Evolutionary conservation across 805 yeast genomes (phyloP).

Genomic region (Pichia pseudocactophila): DNA sequence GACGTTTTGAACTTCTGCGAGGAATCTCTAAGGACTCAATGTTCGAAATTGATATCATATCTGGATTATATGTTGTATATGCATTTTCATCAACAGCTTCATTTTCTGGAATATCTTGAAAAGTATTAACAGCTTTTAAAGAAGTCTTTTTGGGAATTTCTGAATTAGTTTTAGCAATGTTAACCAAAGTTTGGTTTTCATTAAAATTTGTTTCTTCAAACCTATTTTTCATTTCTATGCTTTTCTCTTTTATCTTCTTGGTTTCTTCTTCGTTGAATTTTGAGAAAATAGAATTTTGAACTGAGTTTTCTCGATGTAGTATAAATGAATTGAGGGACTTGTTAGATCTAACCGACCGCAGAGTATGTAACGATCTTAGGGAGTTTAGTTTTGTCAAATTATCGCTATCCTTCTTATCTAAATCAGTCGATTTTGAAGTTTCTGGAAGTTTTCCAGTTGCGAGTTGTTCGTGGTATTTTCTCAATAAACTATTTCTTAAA

Average conservation of each 20-base stretch:
- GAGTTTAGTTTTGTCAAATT: too few species aligned
- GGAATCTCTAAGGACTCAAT: constrained; percentile 8
- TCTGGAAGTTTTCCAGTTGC: constrained; percentile 2
- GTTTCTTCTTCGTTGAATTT: background rate
- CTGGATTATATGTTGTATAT: too few species aligned
- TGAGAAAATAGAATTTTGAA: too few species aligned
- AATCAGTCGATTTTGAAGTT: background rate
- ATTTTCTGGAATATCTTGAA: too few species aligned
- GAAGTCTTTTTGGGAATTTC: too few species aligned
- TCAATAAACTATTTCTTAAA: constrained; percentile 4
- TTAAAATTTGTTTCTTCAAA: too few species aligned
- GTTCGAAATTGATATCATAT: background rate
- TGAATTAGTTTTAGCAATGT: too few species aligned
- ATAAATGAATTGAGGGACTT: background rate
- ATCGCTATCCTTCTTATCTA: background rate
- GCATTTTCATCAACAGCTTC: too few species aligned
- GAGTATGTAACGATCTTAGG: background rate
- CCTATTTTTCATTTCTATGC: too few species aligned
- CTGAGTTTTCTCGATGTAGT: background rate
- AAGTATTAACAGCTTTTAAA: too few species aligned
- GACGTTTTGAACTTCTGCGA: constrained; percentile 12
- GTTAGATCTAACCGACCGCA: background rate
- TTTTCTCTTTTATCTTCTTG: background rate
- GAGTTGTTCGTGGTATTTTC: constrained; percentile 4
- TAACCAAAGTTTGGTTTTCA: too few species aligned